These are phyloP conservation scores for Neofusicoccum sp. DNA, from an alignment of 2,329 filamentous ascomycete genomes.

Conservation along the genomic window DNA sequence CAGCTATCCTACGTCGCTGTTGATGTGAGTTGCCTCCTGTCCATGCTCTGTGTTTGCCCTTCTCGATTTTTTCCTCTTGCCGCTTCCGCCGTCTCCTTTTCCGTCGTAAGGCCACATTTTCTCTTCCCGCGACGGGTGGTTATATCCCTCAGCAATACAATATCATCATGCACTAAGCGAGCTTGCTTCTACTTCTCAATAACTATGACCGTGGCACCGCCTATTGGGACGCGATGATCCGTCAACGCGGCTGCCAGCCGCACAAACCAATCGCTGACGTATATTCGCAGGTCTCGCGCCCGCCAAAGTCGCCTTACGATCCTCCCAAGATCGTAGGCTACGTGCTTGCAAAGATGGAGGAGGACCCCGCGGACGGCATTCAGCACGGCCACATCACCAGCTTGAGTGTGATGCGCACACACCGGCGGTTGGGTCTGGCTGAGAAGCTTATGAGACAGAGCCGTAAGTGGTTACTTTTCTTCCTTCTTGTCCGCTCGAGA, in stretches of 20 bases:
- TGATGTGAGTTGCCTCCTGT: constrained; percentile 55
- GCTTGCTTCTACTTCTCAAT: not conserved
- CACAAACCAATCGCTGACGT: constrained; percentile 2
- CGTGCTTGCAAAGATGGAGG: constrained; percentile 99
- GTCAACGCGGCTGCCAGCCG: not conserved
- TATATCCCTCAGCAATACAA: too few relatives aligned
- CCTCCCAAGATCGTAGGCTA: constrained; percentile 98
- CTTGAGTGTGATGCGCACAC: constrained; percentile 93
- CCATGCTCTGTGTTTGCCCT: not conserved
- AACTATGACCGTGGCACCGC: not conserved
- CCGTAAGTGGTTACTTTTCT: constrained; percentile 60
- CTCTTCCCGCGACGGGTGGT: not conserved
- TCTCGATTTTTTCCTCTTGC: not conserved
- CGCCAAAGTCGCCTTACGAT: constrained; percentile 74
- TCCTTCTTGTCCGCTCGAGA: not conserved
- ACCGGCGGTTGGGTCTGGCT: constrained; percentile 85
- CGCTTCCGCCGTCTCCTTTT: constrained; percentile 12
- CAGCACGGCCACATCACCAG: constrained; percentile 96
- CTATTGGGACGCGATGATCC: not conserved
- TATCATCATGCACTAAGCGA: too few relatives aligned
- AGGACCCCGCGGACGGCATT: constrained; percentile 88
- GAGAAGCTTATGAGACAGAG: constrained; percentile 98
- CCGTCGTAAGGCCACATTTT: not conserved
- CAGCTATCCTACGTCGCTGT: constrained; percentile 96
- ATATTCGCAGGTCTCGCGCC: constrained; percentile 64